Conservation (phyloP, 176 grass and related monocot genomes). For the Oryza coarctata region DNA sequence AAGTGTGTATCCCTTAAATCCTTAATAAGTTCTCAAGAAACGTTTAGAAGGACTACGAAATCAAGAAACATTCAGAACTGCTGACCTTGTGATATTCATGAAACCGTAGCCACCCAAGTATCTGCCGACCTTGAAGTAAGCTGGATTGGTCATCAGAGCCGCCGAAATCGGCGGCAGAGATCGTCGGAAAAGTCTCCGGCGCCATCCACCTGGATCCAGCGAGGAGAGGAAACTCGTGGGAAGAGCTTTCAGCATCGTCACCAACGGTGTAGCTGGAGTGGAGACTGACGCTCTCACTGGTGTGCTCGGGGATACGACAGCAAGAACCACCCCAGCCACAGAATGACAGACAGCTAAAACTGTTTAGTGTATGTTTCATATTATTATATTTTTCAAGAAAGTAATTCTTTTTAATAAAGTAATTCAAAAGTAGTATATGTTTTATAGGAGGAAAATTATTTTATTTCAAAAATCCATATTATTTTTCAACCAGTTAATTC, state of each 20-base stretch:
- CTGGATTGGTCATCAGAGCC: conserved; percentile 73
- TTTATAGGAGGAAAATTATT: too few species aligned
- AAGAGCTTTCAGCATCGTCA: conserved; percentile 48
- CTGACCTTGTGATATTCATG: conserved; percentile 92
- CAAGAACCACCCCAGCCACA: conserved; percentile 25
- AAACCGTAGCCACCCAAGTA: conserved; percentile 79
- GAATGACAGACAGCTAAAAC: neutral
- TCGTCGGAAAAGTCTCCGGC: conserved; percentile 11
- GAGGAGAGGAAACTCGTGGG: conserved; percentile 36
- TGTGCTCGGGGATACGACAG: conserved; percentile 24
- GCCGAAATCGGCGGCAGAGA: conserved; percentile 21
- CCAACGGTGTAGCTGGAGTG: neutral
- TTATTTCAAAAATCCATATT: too few species aligned
- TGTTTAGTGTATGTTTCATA: too few species aligned
- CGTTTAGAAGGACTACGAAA: neutral
- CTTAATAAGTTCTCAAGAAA: neutral
- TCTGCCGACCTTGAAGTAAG: conserved; percentile 80
- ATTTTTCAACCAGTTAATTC: too few species aligned
- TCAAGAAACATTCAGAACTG: neutral
- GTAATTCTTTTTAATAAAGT: neutral
- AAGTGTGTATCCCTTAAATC: neutral
- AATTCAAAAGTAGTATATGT: too few species aligned
- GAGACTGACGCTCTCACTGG: neutral
- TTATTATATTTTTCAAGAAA: neutral
- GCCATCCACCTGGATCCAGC: conserved; percentile 10